Evolutionary conservation across 106 monocot genomes (phyloP).

Genomic region (Allium sativum): DNA sequence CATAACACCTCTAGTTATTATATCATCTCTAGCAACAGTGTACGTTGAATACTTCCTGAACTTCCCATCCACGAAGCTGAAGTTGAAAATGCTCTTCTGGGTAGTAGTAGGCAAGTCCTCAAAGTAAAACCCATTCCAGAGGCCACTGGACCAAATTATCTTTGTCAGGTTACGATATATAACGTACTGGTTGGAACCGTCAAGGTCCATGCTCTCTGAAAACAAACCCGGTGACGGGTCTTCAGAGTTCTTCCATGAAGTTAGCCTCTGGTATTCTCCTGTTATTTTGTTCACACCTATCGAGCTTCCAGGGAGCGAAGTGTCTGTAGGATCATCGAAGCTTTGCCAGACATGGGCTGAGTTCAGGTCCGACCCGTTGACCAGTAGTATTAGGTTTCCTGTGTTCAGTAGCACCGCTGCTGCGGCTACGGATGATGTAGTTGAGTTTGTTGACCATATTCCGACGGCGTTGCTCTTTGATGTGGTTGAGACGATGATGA

Average conservation of each 20-base stretch:
- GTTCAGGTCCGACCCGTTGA: neutral
- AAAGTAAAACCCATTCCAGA: slow-evolving; percentile 1
- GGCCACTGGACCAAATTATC: slow-evolving; percentile 9
- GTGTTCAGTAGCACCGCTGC: slow-evolving; percentile 8
- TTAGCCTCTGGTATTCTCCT: neutral
- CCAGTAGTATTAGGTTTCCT: slow-evolving; percentile 4
- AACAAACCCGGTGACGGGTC: neutral
- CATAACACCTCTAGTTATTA: neutral
- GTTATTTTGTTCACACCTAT: neutral
- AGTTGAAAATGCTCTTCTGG: slow-evolving; percentile 1
- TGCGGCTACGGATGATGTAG: neutral
- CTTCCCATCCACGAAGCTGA: neutral
- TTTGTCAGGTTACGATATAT: neutral
- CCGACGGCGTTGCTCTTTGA: neutral
- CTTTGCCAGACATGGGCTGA: neutral
- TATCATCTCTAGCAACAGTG: neutral
- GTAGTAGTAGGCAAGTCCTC: slow-evolving; percentile 6
- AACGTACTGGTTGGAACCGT: neutral
- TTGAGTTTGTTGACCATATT: slow-evolving; percentile 16
- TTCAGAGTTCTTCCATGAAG: slow-evolving; percentile 2
- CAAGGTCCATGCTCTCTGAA: neutral
- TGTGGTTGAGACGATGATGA: neutral
- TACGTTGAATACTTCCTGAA: neutral
- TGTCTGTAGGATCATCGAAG: slow-evolving; percentile 6
- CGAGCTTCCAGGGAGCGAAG: neutral